Evolutionary conservation across 495 filamentous ascomycete species (phyloP), one percentile per base, ranked within the genome.

Genomic region (Aspergillus funiculosus): DNA sequence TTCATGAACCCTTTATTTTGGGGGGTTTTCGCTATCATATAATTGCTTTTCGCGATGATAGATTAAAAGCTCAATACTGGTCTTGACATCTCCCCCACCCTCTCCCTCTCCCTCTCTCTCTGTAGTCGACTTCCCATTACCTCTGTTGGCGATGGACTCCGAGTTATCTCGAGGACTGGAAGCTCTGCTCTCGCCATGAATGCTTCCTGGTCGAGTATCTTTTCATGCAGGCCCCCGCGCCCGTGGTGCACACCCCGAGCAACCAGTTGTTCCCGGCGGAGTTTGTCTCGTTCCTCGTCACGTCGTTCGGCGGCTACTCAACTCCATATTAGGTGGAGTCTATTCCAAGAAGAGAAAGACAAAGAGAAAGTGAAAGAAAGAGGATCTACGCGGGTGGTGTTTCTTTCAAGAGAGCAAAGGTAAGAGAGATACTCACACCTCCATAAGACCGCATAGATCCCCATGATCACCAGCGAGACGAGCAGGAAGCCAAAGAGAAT

Each of bases 401-500:
- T n/a, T n/a, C n/a, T n/a, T n/a, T n/a, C n/a, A 30, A 32, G 15
- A 4, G 42, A 14, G 31, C 21, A 28, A 15, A 29, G 28, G 29
- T 6, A 49, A 39, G 10, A 15, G 17, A 31, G 13, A 27, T 5
- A 50, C 7, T 30, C 51, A 68, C 68, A 48, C 6, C 56, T 50
- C 70, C 72, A 73, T 29, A 69, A 21, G 14, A 64, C 44, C 3
- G 60, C 45, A 29, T 75, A 75, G 5, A 63, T 48, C 0, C 31
- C 63, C 43, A 71, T 66, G 7, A 64, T 63, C 11, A 69, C 52
- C 26, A 68, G 19, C 46, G 60, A 71, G 1, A 62, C 60, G 21
- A 47, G 49, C 4, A 69, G 48, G 44, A 75, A 72, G 22, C 58
- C 71, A 46, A 71, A 63, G 39, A 72, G 60, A 20, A 71, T 61